A percentile compares a stretch with the other conserved stretches of the same genome.
phyloP scores from a whole-genome alignment of 495 filamentous ascomycete species.

The Darksidea phi region DNA sequence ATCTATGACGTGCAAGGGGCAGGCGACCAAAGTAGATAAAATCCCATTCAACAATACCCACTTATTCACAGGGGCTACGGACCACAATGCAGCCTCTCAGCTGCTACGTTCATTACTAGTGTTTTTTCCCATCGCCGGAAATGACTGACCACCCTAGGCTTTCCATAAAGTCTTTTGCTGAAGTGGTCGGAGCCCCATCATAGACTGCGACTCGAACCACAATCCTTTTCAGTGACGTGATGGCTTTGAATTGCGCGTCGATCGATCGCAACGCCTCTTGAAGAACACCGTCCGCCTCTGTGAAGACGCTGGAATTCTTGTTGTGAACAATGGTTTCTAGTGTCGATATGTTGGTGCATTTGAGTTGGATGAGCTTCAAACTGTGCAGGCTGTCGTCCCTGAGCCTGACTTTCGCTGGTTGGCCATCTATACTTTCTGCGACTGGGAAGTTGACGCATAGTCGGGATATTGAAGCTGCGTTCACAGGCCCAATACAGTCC shows the following conservation, averaged over 20 bases:
- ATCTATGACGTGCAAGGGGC: too few species aligned
- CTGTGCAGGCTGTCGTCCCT: slow-evolving; percentile 5
- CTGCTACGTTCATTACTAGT: too few species aligned
- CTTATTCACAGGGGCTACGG: too few species aligned
- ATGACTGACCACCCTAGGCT: neutral
- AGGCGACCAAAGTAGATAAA: too few species aligned
- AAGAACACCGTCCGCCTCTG: neutral
- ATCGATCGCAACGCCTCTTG: neutral
- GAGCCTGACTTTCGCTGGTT: neutral
- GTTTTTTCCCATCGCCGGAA: too few species aligned
- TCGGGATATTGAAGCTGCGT: slow-evolving; percentile 2
- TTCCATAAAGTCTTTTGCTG: neutral
- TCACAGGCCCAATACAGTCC: slow-evolving; percentile 2
- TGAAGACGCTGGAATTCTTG: slow-evolving; percentile 7
- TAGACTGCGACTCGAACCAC: neutral
- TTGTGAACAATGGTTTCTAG: slow-evolving; percentile 1
- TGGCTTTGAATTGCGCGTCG: neutral
- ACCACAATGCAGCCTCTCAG: too few species aligned
- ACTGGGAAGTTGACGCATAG: slow-evolving; percentile 10
- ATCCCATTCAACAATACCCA: too few species aligned
- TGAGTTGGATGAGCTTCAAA: neutral
- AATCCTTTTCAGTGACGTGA: neutral
- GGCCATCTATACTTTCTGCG: slow-evolving; percentile 1
- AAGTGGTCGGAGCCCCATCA: neutral
- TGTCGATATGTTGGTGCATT: neutral